Evolutionary conservation across 2,329 filamentous ascomycete species (phyloP).

Genomic region (Chrysoporthe cubensis): DNA sequence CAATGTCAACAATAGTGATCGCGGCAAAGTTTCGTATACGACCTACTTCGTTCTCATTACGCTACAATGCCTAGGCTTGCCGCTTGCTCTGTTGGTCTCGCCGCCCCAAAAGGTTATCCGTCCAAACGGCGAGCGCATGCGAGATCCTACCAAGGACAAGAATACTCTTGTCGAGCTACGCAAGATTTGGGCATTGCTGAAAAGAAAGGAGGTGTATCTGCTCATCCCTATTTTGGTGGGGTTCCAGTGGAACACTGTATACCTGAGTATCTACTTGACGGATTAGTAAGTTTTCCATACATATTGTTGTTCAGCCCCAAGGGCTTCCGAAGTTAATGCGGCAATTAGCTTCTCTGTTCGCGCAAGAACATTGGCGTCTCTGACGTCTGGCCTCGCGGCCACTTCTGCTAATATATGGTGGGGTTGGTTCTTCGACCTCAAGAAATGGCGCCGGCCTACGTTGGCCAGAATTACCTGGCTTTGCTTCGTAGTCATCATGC

Average conservation of each 20-base stretch:
- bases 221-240: slow-evolving; percentile 53
- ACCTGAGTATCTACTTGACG: slow-evolving; percentile 56
- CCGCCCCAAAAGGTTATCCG: slow-evolving; percentile 50
- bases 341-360: slow-evolving; percentile 48
- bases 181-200: slow-evolving; percentile 45
- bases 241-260: slow-evolving; percentile 55
- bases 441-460: slow-evolving; percentile 44
- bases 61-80: slow-evolving; percentile 50
- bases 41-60: slow-evolving; percentile 47
- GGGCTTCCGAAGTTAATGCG: neutral
- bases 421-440: slow-evolving; percentile 54
- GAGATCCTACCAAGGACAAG: slow-evolving; percentile 42
- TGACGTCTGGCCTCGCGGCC: slow-evolving; percentile 51
- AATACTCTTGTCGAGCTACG: slow-evolving; percentile 42
- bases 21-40: slow-evolving; percentile 50
- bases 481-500: slow-evolving; percentile 47
- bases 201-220: slow-evolving; percentile 49
- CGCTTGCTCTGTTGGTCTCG: slow-evolving; percentile 49
- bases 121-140: slow-evolving; percentile 38
- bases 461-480: slow-evolving; percentile 49
- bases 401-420: slow-evolving; percentile 51
- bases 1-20: slow-evolving; percentile 47
- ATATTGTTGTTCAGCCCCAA: neutral
- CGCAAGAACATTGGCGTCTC: slow-evolving; percentile 48
- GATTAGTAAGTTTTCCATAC: slow-evolving; percentile 39